Conservation (phyloP, 1,139 yeast genomes). For the Suhomyces maxii region DNA sequence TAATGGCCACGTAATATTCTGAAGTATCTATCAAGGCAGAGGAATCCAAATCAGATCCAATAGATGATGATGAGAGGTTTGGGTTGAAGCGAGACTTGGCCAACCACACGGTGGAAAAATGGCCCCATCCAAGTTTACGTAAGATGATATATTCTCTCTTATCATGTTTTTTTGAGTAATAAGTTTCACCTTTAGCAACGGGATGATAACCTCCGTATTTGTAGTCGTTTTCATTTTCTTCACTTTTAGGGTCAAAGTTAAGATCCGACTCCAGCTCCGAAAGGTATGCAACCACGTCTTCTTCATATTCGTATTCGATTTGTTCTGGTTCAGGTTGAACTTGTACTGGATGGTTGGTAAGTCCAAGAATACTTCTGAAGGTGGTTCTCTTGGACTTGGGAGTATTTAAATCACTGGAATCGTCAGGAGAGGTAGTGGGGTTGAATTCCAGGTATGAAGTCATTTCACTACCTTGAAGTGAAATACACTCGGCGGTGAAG, state of each 20-base stretch:
- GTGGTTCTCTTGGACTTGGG: conserved; percentile 4
- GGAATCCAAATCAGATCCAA: background rate
- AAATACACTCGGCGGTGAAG: conserved; percentile 40
- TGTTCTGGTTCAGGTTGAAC: background rate
- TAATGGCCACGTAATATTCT: conserved; percentile 71
- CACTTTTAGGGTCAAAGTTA: conserved; percentile 46
- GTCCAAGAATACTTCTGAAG: conserved; percentile 4
- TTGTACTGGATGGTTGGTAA: background rate
- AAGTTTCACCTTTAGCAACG: conserved; percentile 71
- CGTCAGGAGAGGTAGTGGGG: conserved; percentile 2
- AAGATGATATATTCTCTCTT: conserved; percentile 53
- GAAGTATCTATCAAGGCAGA: conserved; percentile 38
- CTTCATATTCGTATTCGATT: conserved; percentile 10
- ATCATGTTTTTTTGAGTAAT: conserved; percentile 46
- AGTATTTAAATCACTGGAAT: background rate
- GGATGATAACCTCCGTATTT: conserved; percentile 88
- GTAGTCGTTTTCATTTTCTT: conserved; percentile 71
- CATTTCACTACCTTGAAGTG: conserved; percentile 44
- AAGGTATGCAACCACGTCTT: conserved; percentile 15
- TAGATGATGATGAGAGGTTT: conserved; percentile 1
- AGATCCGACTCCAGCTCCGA: conserved; percentile 29
- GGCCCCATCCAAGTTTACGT: conserved; percentile 90
- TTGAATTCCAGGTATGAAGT: conserved; percentile 21
- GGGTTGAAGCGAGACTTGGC: conserved; percentile 41
- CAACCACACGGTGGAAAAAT: conserved; percentile 87